Evolutionary conservation across 345 rosid genomes (phyloP).

Genomic region (Brassica incana): DNA sequence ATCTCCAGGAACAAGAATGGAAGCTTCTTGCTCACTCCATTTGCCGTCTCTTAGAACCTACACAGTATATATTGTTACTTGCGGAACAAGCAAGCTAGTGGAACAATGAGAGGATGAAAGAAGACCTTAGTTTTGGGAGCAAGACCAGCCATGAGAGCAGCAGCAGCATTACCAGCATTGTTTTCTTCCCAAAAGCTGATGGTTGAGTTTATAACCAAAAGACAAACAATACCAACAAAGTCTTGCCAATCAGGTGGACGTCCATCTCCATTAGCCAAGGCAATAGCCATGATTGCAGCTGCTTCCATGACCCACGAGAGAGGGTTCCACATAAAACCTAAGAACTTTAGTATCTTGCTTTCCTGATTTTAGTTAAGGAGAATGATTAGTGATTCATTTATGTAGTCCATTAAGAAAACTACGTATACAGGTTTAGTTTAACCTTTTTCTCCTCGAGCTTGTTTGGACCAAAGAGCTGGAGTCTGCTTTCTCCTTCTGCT

Average conservation of each 20-base stretch:
- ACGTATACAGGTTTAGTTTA: neutral
- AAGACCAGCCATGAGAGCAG: slow-evolving; percentile 74
- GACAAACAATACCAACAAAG: slow-evolving; percentile 59
- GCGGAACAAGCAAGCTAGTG: neutral
- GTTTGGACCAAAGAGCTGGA: slow-evolving; percentile 89
- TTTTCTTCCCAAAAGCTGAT: slow-evolving; percentile 85
- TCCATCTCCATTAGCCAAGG: slow-evolving; percentile 67
- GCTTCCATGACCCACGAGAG: slow-evolving; percentile 93
- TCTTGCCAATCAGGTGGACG: slow-evolving; percentile 80
- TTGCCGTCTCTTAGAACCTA: slow-evolving; percentile 75
- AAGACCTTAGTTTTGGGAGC: slow-evolving; percentile 73
- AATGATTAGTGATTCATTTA: neutral
- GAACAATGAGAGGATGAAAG: neutral
- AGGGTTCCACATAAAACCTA: slow-evolving; percentile 95
- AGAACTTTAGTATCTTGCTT: slow-evolving; percentile 74
- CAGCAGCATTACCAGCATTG: slow-evolving; percentile 92
- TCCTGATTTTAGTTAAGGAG: slow-evolving; percentile 44
- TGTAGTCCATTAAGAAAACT: neutral
- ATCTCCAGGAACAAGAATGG: slow-evolving; percentile 84
- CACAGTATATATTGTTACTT: neutral
- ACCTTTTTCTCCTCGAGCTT: slow-evolving; percentile 87
- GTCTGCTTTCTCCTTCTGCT: slow-evolving; percentile 68
- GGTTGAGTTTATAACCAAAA: slow-evolving; percentile 78
- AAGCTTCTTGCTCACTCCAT: slow-evolving; percentile 77
- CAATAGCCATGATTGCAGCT: slow-evolving; percentile 91